Evolutionary conservation across 495 filamentous ascomycete species (phyloP).

Genomic region (Penicillium paxilli): DNA sequence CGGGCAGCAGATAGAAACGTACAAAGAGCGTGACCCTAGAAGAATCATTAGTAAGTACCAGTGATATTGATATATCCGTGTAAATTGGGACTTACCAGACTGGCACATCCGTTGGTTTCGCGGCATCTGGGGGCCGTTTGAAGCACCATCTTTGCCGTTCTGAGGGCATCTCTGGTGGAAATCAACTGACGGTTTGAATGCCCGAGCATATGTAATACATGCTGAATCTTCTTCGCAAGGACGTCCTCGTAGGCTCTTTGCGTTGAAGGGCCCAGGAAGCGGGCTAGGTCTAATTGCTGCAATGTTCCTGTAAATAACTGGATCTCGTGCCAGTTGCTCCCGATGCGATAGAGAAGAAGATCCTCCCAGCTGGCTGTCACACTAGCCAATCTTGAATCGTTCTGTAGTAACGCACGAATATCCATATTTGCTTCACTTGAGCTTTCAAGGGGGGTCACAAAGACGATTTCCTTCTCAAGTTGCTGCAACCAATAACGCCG

Average conservation of each 20-base stretch:
- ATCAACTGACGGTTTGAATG: background rate
- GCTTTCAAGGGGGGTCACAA: background rate
- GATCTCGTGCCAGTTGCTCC: constrained; percentile 3
- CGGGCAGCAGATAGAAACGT: background rate
- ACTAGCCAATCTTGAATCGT: background rate
- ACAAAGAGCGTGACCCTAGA: background rate
- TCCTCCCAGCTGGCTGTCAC: constrained; percentile 13
- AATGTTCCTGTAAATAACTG: constrained; percentile 1
- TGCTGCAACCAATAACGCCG: background rate
- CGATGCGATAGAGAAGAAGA: constrained; percentile 20
- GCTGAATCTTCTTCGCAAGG: background rate
- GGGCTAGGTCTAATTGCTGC: constrained; percentile 9
- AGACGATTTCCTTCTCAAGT: background rate
- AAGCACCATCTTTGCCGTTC: background rate
- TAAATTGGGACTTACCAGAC: background rate
- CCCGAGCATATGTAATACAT: background rate
- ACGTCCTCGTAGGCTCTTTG: background rate
- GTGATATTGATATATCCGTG: too few relatives aligned
- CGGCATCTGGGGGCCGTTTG: background rate
- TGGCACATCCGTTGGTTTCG: background rate
- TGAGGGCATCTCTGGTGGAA: background rate
- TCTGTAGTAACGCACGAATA: background rate
- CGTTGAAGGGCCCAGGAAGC: constrained; percentile 4
- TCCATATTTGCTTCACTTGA: background rate
- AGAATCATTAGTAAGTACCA: background rate